phyloP scores from a whole-genome alignment of 176 grass and related monocot genomes.

The Elymus sibiricus region DNA sequence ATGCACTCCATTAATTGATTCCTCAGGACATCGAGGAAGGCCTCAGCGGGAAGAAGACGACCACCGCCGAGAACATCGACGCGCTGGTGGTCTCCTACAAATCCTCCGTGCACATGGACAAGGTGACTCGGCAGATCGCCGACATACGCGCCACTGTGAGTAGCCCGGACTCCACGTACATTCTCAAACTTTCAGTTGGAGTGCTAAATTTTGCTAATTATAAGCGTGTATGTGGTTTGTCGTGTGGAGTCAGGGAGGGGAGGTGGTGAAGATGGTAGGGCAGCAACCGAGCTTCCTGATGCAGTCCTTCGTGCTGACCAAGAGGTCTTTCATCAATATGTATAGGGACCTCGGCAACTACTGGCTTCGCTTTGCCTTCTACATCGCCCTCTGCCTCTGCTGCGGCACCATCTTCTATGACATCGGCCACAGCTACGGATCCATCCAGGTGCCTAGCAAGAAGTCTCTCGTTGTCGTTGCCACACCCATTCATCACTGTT shows the following conservation, averaged over 20 bases:
- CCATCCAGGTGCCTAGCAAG: slow-evolving; percentile 46
- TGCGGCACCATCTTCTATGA: slow-evolving; percentile 72
- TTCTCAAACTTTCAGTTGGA: not conserved
- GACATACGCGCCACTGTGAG: slow-evolving; percentile 52
- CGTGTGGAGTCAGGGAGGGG: slow-evolving; percentile 44
- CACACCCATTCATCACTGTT: not conserved
- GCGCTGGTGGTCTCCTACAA: slow-evolving; percentile 53
- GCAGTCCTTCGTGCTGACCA: slow-evolving; percentile 66
- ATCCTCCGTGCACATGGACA: slow-evolving; percentile 48
- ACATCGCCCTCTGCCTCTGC: slow-evolving; percentile 70
- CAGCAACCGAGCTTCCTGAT: slow-evolving; percentile 65
- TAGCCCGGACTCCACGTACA: not conserved
- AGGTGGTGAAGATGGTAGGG: slow-evolving; percentile 48
- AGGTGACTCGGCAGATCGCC: slow-evolving; percentile 49
- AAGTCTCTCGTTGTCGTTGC: no score
- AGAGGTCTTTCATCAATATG: slow-evolving; percentile 96
- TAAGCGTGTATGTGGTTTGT: not conserved
- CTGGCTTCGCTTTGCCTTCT: slow-evolving; percentile 77
- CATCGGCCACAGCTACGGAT: slow-evolving; percentile 63
- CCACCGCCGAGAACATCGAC: slow-evolving; percentile 52
- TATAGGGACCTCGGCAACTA: slow-evolving; percentile 91
- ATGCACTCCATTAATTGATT: not conserved
- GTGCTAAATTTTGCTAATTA: not conserved
- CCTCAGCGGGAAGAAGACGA: slow-evolving; percentile 5
- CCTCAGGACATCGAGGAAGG: slow-evolving; percentile 49